Percentiles rank a stretch among this genome's conserved stretches.
Evolutionary conservation across 192 early-diverging fungal species (phyloP).

Genomic region (Gaertneriomyces sp.): DNA sequence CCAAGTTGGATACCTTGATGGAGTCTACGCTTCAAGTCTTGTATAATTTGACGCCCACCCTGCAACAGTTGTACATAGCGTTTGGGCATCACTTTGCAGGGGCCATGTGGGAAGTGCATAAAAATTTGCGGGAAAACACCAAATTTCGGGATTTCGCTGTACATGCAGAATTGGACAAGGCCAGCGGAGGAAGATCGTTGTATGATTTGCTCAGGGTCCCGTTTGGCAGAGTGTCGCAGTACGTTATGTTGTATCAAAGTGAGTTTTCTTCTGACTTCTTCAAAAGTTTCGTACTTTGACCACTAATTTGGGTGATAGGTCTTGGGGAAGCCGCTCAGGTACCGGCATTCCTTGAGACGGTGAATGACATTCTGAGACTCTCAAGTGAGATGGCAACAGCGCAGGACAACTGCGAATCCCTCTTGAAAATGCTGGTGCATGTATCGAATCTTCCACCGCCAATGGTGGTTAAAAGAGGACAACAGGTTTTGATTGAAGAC

Average conservation of each 20-base stretch:
- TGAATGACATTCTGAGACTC: constrained; percentile 1
- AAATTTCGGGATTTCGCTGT: constrained; percentile 27
- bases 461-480: constrained; percentile 17
- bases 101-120: constrained; percentile 22
- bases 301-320: constrained; percentile 3
- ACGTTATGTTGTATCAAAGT: constrained; percentile 17
- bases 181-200: constrained; percentile 17
- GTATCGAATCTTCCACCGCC: constrained; percentile 19
- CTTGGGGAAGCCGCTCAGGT: constrained; percentile 15
- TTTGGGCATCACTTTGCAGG: constrained; percentile 17
- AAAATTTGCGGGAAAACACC: constrained; percentile 13
- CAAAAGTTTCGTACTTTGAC: neutral
- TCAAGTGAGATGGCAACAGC: constrained; percentile 11
- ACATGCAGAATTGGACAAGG: constrained; percentile 9
- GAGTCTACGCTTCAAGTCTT: neutral
- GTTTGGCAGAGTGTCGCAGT: constrained; percentile 10
- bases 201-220: constrained; percentile 23
- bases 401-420: constrained; percentile 11
- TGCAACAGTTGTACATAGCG: constrained; percentile 21
- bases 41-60: constrained; percentile 2
- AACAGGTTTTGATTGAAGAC: constrained; percentile 14
- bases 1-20: constrained; percentile 1
- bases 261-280: neutral
- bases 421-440: constrained; percentile 25
- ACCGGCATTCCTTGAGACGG: neutral